Evolutionary conservation across 2,329 filamentous ascomycete genomes (phyloP).

Genomic region (Coniella vitis): DNA sequence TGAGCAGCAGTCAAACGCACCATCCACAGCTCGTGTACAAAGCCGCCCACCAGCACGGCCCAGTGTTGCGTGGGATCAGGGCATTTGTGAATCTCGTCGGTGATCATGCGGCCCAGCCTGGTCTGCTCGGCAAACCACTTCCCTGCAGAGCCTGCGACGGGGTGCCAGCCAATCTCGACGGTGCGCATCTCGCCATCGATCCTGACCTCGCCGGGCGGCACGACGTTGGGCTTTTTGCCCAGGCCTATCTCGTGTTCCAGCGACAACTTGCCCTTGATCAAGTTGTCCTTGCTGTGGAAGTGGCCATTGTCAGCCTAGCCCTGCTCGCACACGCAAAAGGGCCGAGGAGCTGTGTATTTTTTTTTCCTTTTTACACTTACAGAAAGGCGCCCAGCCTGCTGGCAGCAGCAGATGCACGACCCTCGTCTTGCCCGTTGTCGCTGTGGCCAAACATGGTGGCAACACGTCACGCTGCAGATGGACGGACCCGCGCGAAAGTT

Average conservation of each 20-base stretch:
- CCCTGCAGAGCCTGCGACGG: conserved; percentile 47
- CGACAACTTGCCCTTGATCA: conserved; percentile 32
- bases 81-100: conserved; percentile 45
- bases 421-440: conserved; percentile 1
- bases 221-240: conserved; percentile 36
- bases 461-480: too few relatives aligned
- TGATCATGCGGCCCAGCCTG: conserved; percentile 48
- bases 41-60: conserved; percentile 51
- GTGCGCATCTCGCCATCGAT: conserved; percentile 31
- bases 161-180: conserved; percentile 52
- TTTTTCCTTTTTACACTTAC: conserved; percentile 4
- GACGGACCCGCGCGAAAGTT: too few relatives aligned
- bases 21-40: conserved; percentile 54
- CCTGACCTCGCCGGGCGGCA: conserved; percentile 32
- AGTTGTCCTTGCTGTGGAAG: conserved; percentile 22
- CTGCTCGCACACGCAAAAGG: background rate
- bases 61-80: conserved; percentile 56
- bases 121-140: conserved; percentile 54
- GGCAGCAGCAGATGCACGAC: conserved; percentile 7
- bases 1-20: too few relatives aligned
- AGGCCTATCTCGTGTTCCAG: conserved; percentile 38
- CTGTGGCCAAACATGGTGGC: background rate
- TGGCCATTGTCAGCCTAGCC: background rate
- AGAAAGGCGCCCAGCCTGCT: conserved; percentile 9
- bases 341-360: too few relatives aligned